Percentiles rank a stretch among this genome's conserved stretches.
phyloP scores from a whole-genome alignment of 495 filamentous ascomycete species.

The Chaetomium tenue region DNA sequence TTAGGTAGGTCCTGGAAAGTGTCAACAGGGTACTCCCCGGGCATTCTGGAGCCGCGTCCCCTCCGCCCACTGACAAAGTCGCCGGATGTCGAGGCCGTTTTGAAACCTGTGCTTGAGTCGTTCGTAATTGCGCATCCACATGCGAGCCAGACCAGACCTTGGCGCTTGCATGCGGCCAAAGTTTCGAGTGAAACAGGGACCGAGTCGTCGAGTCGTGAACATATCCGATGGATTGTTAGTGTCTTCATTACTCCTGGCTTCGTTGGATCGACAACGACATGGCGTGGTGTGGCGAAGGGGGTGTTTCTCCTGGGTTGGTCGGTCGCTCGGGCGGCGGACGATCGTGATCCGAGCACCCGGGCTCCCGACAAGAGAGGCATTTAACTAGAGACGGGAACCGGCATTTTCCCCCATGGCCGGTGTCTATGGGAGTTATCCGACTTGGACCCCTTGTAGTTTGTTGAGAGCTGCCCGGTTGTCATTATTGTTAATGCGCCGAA shows the following conservation, averaged over 20 bases:
- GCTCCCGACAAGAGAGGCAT: conserved; percentile 12
- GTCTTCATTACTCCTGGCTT: not conserved
- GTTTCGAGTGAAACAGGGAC: conserved; percentile 6
- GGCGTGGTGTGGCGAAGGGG: conserved; percentile 17
- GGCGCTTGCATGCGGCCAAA: not conserved
- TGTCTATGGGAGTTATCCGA: not conserved
- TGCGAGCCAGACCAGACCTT: conserved; percentile 7
- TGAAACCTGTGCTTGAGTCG: conserved; percentile 8
- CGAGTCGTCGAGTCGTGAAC: not conserved
- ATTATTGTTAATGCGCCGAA: too few species aligned
- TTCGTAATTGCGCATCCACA: conserved; percentile 8
- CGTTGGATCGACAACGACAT: conserved; percentile 14
- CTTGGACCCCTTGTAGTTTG: not conserved
- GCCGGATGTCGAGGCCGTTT: not conserved
- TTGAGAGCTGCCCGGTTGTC: not conserved
- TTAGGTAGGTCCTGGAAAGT: too few species aligned
- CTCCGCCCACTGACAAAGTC: not conserved
- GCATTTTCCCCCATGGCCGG: not conserved
- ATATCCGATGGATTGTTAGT: not conserved
- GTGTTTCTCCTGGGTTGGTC: not conserved
- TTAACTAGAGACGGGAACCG: conserved; percentile 2
- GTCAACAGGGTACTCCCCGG: not conserved
- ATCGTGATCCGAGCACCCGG: conserved; percentile 22
- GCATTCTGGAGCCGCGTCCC: not conserved
- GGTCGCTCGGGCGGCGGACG: conserved; percentile 14